phyloP scores from a whole-genome alignment of 345 rosid genomes.

The Aurinia saxatilis region DNA sequence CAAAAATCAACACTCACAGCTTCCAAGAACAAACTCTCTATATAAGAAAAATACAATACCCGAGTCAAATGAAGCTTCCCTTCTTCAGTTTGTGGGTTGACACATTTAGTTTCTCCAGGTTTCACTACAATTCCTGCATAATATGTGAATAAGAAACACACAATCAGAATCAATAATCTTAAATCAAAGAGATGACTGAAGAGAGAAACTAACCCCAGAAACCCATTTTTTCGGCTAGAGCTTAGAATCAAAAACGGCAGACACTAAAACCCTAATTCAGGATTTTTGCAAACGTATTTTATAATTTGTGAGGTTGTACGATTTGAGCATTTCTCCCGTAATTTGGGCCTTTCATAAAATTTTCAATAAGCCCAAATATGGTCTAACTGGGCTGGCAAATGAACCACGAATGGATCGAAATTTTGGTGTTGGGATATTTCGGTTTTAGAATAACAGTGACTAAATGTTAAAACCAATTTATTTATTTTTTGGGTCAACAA shows the following conservation, averaged over 20 bases:
- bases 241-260: constrained; percentile 5
- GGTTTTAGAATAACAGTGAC: too few relatives aligned
- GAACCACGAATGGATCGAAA: too few relatives aligned
- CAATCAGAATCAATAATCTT: not conserved
- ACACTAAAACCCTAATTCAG: constrained; percentile 33
- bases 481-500: too few relatives aligned
- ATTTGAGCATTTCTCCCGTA: not conserved
- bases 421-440: too few relatives aligned
- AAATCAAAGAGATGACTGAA: not conserved
- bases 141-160: not conserved
- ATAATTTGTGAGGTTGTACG: not conserved
- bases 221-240: constrained; percentile 36
- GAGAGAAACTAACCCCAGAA: constrained; percentile 54
- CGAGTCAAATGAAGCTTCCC: constrained; percentile 81
- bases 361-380: not conserved
- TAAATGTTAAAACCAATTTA: too few relatives aligned
- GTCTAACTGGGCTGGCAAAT: not conserved
- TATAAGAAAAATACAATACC: constrained; percentile 31
- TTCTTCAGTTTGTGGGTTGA: constrained; percentile 43
- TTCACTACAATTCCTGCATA: constrained; percentile 67
- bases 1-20: not conserved
- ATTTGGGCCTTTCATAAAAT: constrained; percentile 1
- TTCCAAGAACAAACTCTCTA: not conserved
- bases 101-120: constrained; percentile 72
- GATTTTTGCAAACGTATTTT: constrained; percentile 7